Base-by-base conservation (phyloP, 176 grass and related monocot species). In the Melocanna baccifera region DNA sequence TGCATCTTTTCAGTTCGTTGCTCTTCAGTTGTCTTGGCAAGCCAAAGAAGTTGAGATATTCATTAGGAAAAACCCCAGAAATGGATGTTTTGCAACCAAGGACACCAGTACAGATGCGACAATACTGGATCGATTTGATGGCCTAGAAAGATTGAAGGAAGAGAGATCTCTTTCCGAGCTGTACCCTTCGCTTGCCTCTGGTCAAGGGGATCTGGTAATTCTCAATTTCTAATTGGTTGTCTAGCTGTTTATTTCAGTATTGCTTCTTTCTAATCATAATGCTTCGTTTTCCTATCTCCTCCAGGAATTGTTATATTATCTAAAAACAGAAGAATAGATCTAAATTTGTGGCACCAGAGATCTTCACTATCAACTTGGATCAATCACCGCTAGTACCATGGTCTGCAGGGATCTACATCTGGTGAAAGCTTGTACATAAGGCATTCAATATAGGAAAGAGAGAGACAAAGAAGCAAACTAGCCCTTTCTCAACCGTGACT, bases 21-120 rank as follows among this genome's bases (percentile, higher is more conserved):
- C 89, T 80, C 69, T 91, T 80, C 85, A 91, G 64, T 46, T 91
- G 7, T 87, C 81, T 55, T 81, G 81, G 11, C 76, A 91, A 64
- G 81, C 85, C 41, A 62, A 70, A 75, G 89, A 91, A 69, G 85
- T 91, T 10, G 85, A 91, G 75, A 87, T 91, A 62, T 91, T 70
- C 71, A 39, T 87, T 7, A 87, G 81, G 81, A 87, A 80, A 47
- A 83, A 46, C 14, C n/a, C 83, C 19, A 69, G 9, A 0, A 65
- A 70, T 62, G 81, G 69, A 52, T 64, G 62, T 6, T 55, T 62
- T 59, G 65, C 39, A 36, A 34, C 62, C 45, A 75, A 76, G 42
- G 65, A 71, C 69, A 76, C 43, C 37, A 6, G 52, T 23, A 53
- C 56, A 10, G 63, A 81, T 42, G 62, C 76, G 69, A 48, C 46